Percentiles rank a stretch among this genome's conserved stretches.
These are phyloP conservation scores for Marasmius oreades DNA, from an alignment of 1,284 basidiomycete species.

Conservation along the genomic window DNA sequence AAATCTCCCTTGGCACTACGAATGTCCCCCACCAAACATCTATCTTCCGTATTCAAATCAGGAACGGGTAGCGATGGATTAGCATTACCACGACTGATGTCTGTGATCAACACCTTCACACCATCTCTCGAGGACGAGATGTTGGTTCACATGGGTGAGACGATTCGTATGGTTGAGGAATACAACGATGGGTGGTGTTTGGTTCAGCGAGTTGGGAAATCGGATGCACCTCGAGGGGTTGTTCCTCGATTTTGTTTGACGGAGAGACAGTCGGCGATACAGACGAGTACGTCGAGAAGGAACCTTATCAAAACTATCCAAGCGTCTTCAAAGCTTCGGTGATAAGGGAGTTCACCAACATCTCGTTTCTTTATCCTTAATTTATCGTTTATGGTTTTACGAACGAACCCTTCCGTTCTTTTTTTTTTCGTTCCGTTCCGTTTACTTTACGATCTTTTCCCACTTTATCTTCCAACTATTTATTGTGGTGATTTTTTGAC, in stretches of 20 bases:
- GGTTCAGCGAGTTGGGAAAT: conserved; percentile 48
- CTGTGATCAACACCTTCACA: conserved; percentile 45
- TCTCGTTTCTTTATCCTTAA: neutral
- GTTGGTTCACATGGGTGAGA: conserved; percentile 48
- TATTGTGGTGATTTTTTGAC: neutral
- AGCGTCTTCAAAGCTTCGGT: neutral
- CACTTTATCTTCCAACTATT: neutral
- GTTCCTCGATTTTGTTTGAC: conserved; percentile 53
- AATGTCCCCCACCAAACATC: conserved; percentile 3
- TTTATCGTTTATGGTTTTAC: neutral
- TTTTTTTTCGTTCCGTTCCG: neutral
- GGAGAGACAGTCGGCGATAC: conserved; percentile 15
- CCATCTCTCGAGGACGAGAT: conserved; percentile 58
- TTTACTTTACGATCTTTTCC: neutral
- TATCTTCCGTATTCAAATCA: conserved; percentile 1
- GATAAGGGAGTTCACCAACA: neutral
- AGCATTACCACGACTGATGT: conserved; percentile 50
- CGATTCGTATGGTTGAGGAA: conserved; percentile 53
- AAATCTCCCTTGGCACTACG: conserved; percentile 15
- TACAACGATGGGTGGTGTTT: conserved; percentile 69
- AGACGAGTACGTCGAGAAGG: conserved; percentile 15
- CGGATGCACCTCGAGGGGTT: conserved; percentile 50
- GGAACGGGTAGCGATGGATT: conserved; percentile 13
- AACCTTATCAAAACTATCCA: conserved; percentile 6
- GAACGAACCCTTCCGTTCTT: neutral